Base-by-base conservation (phyloP, 306 rosid genomes). In the Neltuma alba region DNA sequence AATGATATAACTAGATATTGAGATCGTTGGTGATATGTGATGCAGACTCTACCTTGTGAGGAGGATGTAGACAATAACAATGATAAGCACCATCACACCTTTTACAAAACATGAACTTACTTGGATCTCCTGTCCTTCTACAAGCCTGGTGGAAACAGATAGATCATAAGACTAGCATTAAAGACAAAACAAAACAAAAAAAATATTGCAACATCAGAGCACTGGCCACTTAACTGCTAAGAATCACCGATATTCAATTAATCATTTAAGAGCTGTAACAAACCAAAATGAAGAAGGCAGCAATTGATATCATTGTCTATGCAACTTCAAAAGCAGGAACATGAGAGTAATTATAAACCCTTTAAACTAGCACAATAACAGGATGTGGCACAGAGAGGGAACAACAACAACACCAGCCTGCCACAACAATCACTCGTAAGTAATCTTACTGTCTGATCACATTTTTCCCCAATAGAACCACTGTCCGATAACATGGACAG, bases 1-100 rank as follows among this genome's bases (percentile, higher is more conserved):
- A 82, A 78, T 40, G 28, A 21, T 20, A 77, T 45, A 13, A 70
- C 74, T 23, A 14, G 20, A 87, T 62, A 70, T 48, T 52, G 76
- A 80, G 40, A 72, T 74, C 76, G 44, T 41, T 8, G 27, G 27
- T 52, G 58, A 60, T 47, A 76, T 74, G 68, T 79, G 62, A 77
- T 27, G 48, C n/a, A 21, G 28, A 73, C 57, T 45, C 81, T 84
- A 93, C 99, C 99, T 96, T 96, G 65, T 93, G 99, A 23, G 99
- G 91, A 78, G 99, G 99, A 81, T 91, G 97, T 76, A 89, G 90
- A 83, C 99, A 96, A 88, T 93, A 96, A 85, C 99, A 96, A 79
- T 96, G 99, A 79, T 93, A 93, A 74, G 99, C 98, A 70, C 96
- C 98, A 81, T 96, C 99, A 37, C 99, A 96, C 85, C 99, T 90